These are phyloP conservation scores for Comarum palustre DNA, from an alignment of 306 rosid genomes.

Conservation along the genomic window DNA sequence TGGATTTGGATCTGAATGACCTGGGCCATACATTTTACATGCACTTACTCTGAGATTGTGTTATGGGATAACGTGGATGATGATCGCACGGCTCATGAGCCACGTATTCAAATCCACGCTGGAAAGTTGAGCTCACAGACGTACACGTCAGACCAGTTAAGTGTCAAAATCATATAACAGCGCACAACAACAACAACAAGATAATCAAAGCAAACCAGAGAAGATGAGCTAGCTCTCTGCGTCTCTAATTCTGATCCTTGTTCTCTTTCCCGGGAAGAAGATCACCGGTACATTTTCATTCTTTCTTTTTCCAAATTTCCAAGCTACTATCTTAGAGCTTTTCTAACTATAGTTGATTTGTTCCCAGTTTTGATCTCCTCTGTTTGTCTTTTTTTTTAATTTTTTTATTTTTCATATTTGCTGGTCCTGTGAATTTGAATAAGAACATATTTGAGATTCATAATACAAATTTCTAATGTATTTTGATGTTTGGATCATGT, in stretches of 20 bases:
- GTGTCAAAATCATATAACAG: conserved; percentile 12
- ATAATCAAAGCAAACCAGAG: conserved; percentile 9
- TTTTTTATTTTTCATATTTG: background rate
- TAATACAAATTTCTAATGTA: background rate
- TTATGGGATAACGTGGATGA: conserved; percentile 48
- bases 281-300: background rate
- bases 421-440: background rate
- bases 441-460: background rate
- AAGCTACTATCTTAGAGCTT: background rate
- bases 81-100: conserved; percentile 35
- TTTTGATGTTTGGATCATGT: background rate
- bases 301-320: background rate
- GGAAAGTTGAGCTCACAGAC: conserved; percentile 49
- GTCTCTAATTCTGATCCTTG: conserved; percentile 3
- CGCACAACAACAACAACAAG: background rate
- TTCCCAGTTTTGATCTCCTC: background rate
- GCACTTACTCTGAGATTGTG: background rate
- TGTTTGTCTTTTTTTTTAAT: no score
- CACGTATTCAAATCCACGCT: conserved; percentile 67
- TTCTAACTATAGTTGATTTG: background rate
- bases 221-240: background rate
- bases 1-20: background rate
- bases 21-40: conserved; percentile 4
- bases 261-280: conserved; percentile 18
- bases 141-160: conserved; percentile 56